Percentiles rank a stretch among this genome's conserved stretches.
phyloP scores from a whole-genome alignment of 805 yeast genomes.

The Wickerhamiella hasegawae region DNA sequence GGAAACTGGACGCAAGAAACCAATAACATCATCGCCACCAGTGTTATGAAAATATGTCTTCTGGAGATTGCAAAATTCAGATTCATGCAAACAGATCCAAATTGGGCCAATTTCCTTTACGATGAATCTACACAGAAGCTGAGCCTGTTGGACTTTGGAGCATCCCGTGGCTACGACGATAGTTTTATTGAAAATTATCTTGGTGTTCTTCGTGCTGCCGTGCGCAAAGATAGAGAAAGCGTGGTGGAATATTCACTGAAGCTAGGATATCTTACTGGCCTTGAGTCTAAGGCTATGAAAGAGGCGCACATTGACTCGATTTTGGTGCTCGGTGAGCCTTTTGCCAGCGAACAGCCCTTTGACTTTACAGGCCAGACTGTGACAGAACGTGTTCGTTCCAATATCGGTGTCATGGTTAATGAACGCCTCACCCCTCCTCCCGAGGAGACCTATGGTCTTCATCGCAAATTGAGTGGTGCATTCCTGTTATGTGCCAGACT shows the following conservation, averaged over 20 bases:
- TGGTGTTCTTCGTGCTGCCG: conserved; percentile 59
- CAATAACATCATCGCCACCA: conserved; percentile 65
- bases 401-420: conserved; percentile 75
- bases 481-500: conserved; percentile 77
- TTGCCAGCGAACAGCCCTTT: conserved; percentile 36
- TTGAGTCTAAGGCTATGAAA: conserved; percentile 76
- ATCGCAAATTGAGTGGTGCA: conserved; percentile 88
- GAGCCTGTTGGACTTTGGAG: conserved; percentile 89
- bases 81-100: conserved; percentile 98
- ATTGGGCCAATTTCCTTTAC: conserved; percentile 94
- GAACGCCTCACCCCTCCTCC: conserved; percentile 96
- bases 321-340: conserved; percentile 84
- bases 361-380: conserved; percentile 78
- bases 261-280: conserved; percentile 82
- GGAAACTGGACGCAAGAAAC: conserved; percentile 58
- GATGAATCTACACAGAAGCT: conserved; percentile 54
- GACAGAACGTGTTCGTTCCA: conserved; percentile 79
- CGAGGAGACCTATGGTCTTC: conserved; percentile 93
- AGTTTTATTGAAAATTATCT: conserved; percentile 58
- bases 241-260: conserved; percentile 51
- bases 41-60: conserved; percentile 74
- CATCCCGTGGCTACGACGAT: conserved; percentile 62
- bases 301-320: conserved; percentile 87
- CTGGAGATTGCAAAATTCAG: conserved; percentile 69
- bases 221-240: conserved; percentile 42